Base-by-base conservation (phyloP, 345 rosid species). In the Hirschfeldia incana region DNA sequence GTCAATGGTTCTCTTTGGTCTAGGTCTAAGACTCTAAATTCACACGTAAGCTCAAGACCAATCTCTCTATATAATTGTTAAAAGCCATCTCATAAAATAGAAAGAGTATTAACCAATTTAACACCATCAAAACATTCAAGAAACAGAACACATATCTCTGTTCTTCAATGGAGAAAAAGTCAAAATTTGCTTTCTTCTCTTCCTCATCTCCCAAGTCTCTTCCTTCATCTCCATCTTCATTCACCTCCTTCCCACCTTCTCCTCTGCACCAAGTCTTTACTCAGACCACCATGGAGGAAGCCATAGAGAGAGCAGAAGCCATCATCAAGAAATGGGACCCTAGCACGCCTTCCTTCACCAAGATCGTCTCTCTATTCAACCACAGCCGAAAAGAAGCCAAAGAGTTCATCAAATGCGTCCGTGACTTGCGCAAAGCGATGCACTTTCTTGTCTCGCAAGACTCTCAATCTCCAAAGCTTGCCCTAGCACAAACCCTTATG, bases 251-350 rank as follows among this genome's bases (percentile, higher is more conserved):
- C 61, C 78, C 82, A 0, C 66, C 82, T 79, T 79, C 82, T 61
- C 82, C 82, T 15, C 66, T 79, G 2, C 70, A 29, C 67, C 78
- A 72, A 6, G 59, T 59, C 13, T 84, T 79, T 49, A 85, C 93
- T 21, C 75, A 83, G 42, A 69, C 88, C 12, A 34, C 82, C 78
- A 75, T 82, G 79, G 88, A 86, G 44, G 87, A 90, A 21, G 81
- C 71, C 53, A 72, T 93, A 1, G 69, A 67, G 76, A 83, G 66
- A 66, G 91, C 91, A 0, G 87, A 84, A 55, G 12, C 84, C 5
- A 55, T 91, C 36, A 91, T 91, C 82, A 78, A 68, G 33, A 90
- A 84, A 82, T 93, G 97, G 97, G 88, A 85, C 69, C 60, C 77
- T 0, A 75, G 69, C 83, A 62, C 90, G 2, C 73, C 89, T 63